Conservation (phyloP, 805 yeast genomes). For the Suhomyces sp. region DNA sequence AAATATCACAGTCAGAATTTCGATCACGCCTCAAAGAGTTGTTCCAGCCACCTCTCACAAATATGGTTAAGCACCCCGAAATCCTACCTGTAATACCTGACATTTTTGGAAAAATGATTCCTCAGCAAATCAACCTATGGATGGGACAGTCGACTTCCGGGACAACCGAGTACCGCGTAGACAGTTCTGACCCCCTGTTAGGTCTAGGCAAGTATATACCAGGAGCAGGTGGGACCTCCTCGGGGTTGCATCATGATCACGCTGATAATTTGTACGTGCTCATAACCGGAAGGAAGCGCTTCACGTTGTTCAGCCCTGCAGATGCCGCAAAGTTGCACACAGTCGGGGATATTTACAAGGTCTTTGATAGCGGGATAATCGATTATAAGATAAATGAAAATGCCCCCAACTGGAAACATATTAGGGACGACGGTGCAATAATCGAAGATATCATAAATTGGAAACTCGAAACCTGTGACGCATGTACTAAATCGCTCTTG, state of each 20-base stretch:
- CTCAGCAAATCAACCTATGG: slow-evolving; percentile 78
- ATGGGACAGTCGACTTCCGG: slow-evolving; percentile 45
- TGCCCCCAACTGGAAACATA: slow-evolving; percentile 62
- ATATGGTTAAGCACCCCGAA: slow-evolving; percentile 21
- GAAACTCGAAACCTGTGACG: slow-evolving; percentile 29
- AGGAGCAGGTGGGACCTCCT: slow-evolving; percentile 52
- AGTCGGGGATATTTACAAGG: slow-evolving; percentile 54
- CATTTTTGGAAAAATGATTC: slow-evolving; percentile 42
- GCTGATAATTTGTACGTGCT: slow-evolving; percentile 72
- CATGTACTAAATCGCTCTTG: slow-evolving; percentile 6
- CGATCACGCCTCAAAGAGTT: slow-evolving; percentile 44
- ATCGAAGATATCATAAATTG: slow-evolving; percentile 47
- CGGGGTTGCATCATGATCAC: slow-evolving; percentile 79
- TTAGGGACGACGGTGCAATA: slow-evolving; percentile 63
- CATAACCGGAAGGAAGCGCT: slow-evolving; percentile 58
- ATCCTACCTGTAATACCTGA: slow-evolving; percentile 42
- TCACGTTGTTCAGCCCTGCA: slow-evolving; percentile 63
- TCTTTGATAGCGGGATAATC: slow-evolving; percentile 63
- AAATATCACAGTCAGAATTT: slow-evolving; percentile 31
- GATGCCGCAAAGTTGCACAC: slow-evolving; percentile 60
- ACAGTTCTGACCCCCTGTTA: slow-evolving; percentile 13
- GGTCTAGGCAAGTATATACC: slow-evolving; percentile 58
- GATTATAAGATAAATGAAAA: slow-evolving; percentile 54
- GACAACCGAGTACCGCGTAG: slow-evolving; percentile 10
- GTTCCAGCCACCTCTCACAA: slow-evolving; percentile 61